phyloP scores from a whole-genome alignment of 768 basidiomycete species.

The button mushroom (Agaricus bisporus) region DNA sequence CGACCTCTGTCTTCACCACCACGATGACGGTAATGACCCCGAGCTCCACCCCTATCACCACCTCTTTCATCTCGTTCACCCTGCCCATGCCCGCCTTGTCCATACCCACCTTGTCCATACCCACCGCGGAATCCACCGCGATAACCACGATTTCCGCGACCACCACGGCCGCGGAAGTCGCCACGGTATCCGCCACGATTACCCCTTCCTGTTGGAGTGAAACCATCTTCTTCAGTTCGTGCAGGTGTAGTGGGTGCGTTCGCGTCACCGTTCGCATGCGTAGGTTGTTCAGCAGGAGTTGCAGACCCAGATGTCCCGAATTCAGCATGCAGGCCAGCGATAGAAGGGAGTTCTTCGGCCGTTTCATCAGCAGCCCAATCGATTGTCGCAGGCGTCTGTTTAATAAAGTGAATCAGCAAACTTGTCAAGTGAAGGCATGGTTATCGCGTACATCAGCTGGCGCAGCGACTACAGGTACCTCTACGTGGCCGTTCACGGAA shows the following conservation, averaged over 20 bases:
- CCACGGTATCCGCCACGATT: slow-evolving; percentile 23
- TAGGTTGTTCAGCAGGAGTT: slow-evolving; percentile 45
- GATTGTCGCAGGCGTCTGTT: slow-evolving; percentile 31
- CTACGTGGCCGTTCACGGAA: slow-evolving; percentile 13
- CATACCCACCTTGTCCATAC: slow-evolving; percentile 19
- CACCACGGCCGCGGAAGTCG: slow-evolving; percentile 20
- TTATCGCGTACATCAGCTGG: slow-evolving; percentile 13
- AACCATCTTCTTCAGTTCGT: slow-evolving; percentile 55
- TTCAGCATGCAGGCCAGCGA: slow-evolving; percentile 68
- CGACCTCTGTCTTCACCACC: slow-evolving; percentile 23
- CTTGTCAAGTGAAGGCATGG: background rate
- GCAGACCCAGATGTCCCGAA: slow-evolving; percentile 70
- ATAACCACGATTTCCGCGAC: slow-evolving; percentile 29
- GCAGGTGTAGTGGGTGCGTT: slow-evolving; percentile 16
- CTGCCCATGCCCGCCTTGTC: slow-evolving; percentile 13
- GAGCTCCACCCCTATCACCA: slow-evolving; percentile 29
- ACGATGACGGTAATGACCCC: slow-evolving; percentile 21
- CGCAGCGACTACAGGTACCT: slow-evolving; percentile 12
- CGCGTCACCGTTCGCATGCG: slow-evolving; percentile 24
- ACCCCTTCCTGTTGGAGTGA: slow-evolving; percentile 34
- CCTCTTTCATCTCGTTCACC: slow-evolving; percentile 33
- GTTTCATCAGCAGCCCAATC: slow-evolving; percentile 85
- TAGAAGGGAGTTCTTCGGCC: slow-evolving; percentile 72
- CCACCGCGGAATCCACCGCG: slow-evolving; percentile 21
- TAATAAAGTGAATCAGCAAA: background rate